These are phyloP conservation scores for Aspergillus sparsus DNA, from an alignment of 495 filamentous ascomycete genomes.

Conservation along the genomic window DNA sequence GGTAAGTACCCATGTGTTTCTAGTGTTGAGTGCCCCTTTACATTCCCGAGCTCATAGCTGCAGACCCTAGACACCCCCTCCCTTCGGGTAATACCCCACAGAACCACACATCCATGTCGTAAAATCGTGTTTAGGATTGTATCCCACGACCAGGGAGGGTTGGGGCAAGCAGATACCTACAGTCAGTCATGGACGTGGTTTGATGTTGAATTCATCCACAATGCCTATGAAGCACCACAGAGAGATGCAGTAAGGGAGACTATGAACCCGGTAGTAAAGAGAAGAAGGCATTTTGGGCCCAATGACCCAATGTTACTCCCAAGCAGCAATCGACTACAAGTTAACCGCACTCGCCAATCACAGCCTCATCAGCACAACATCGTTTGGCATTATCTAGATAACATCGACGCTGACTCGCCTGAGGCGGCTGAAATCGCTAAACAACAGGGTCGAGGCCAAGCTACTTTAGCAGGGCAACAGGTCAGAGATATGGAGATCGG, in stretches of 20 bases:
- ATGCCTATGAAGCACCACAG: constrained; percentile 24
- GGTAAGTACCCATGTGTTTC: constrained; percentile 19
- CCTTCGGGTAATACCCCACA: constrained; percentile 37
- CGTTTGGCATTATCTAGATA: constrained; percentile 58
- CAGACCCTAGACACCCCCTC: constrained; percentile 20
- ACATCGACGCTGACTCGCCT: constrained; percentile 46
- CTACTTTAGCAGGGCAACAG: constrained; percentile 55
- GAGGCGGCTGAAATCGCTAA: constrained; percentile 42
- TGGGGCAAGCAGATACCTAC: constrained; percentile 48
- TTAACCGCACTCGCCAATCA: constrained; percentile 45
- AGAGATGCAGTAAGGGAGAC: constrained; percentile 2
- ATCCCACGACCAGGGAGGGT: constrained; percentile 63
- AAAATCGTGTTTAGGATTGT: constrained; percentile 65
- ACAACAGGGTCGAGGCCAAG: constrained; percentile 51
- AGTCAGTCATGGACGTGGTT: constrained; percentile 69
- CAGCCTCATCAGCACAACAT: constrained; percentile 46
- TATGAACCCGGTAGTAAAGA: constrained; percentile 16
- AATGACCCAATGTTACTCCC: constrained; percentile 46
- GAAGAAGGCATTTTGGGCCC: constrained; percentile 25
- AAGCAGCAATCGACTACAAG: constrained; percentile 49
- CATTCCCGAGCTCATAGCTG: background rate
- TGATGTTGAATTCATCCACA: constrained; percentile 53
- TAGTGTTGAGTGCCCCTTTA: background rate
- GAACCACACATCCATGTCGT: constrained; percentile 43
- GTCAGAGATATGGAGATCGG: constrained; percentile 61